These are phyloP conservation scores for Funneliformis mosseae DNA, from an alignment of 192 early-diverging fungal genomes.

Conservation along the genomic window DNA sequence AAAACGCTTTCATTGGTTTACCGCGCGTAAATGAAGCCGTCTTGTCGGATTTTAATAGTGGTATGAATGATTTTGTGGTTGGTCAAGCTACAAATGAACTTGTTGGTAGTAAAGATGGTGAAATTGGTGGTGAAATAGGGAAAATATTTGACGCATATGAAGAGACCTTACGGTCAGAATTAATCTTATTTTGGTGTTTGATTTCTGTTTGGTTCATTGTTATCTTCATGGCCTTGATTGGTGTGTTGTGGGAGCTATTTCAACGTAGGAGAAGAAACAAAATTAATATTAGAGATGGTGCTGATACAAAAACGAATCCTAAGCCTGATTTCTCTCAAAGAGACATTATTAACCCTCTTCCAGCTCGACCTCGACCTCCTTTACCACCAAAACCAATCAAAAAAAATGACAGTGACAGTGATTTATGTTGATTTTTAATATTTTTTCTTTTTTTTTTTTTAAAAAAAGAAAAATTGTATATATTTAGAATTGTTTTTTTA, in stretches of 20 bases:
- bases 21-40: slow-evolving; percentile 18
- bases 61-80: slow-evolving; percentile 14
- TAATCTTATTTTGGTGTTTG: slow-evolving; percentile 14
- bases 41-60: background rate
- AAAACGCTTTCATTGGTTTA: slow-evolving; percentile 22
- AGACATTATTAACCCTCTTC: background rate
- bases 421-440: no score
- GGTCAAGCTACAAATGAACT: slow-evolving; percentile 1
- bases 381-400: slow-evolving; percentile 22
- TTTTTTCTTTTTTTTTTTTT: no score
- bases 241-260: slow-evolving; percentile 23
- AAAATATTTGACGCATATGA: slow-evolving; percentile 24
- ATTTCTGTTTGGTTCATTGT: background rate
- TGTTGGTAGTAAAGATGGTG: background rate
- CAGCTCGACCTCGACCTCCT: background rate
- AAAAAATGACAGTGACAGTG: no score
- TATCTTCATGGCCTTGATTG: slow-evolving; percentile 13
- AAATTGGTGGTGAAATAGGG: slow-evolving; percentile 29
- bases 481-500: no score
- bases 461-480: background rate
- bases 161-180: background rate
- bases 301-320: background rate
- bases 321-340: background rate
- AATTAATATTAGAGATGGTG: background rate
- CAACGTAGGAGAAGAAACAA: slow-evolving; percentile 1